Percentiles rank a stretch among this genome's conserved stretches.
Evolutionary conservation across 2,329 filamentous ascomycete genomes (phyloP).

Genomic region (Zasmidium citrigriseum): DNA sequence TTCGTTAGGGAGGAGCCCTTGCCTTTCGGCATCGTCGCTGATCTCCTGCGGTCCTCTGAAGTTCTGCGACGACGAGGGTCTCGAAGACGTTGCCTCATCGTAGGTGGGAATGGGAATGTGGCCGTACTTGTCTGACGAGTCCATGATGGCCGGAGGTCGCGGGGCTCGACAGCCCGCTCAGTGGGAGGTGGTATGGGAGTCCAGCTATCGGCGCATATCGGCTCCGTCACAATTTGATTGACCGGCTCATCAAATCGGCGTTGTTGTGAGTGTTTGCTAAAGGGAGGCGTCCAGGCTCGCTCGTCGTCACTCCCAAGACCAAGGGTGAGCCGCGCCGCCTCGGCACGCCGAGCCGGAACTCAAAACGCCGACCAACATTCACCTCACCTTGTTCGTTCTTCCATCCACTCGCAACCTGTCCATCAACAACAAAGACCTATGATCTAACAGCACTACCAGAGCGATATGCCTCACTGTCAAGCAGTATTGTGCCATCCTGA

Average conservation of each 20-base stretch:
- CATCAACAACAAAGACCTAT: too few relatives aligned
- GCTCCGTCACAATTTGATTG: neutral
- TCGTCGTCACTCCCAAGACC: neutral
- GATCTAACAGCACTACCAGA: too few relatives aligned
- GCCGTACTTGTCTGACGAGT: conserved; percentile 24
- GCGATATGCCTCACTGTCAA: too few relatives aligned
- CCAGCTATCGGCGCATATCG: neutral
- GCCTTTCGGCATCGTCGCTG: conserved; percentile 72
- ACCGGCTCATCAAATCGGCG: neutral
- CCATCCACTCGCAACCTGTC: too few relatives aligned
- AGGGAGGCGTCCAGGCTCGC: neutral
- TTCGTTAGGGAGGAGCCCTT: conserved; percentile 67
- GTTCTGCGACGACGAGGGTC: conserved; percentile 52
- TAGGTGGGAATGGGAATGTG: conserved; percentile 74
- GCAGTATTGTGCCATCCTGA: too few relatives aligned
- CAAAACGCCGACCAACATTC: too few relatives aligned
- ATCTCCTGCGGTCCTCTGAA: conserved; percentile 58
- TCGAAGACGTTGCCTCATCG: conserved; percentile 72
- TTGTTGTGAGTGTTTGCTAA: neutral
- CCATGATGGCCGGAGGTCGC: conserved; percentile 8
- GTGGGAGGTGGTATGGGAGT: neutral
- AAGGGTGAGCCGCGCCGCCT: neutral
- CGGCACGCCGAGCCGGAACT: too few relatives aligned
- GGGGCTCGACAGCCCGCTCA: neutral
- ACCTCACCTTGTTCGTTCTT: too few relatives aligned